phyloP scores from a whole-genome alignment of 78 protist species.

The Dictyostelium citrinum region DNA sequence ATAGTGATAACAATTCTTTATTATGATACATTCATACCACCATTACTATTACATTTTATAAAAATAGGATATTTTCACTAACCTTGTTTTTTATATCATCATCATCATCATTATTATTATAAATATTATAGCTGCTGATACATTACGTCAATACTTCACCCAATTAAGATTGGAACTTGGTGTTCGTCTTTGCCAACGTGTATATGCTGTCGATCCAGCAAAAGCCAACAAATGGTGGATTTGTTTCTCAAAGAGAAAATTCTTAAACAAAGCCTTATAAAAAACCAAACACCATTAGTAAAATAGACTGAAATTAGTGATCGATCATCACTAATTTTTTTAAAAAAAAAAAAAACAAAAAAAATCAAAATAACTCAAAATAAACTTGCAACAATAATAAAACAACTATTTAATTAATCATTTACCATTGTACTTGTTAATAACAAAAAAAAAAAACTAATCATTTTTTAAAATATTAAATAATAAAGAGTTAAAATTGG shows the following conservation, averaged over 20 bases:
- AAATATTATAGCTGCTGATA: conserved; percentile 61
- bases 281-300: not conserved
- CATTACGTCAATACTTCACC: conserved; percentile 85
- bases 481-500: no score
- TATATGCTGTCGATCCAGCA: conserved; percentile 73
- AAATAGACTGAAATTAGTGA: not conserved
- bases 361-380: not conserved
- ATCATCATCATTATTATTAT: not conserved
- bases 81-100: not conserved
- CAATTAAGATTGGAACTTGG: conserved; percentile 90
- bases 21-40: not conserved
- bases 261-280: conserved; percentile 59
- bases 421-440: not conserved
- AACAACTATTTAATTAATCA: not conserved
- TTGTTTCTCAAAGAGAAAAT: conserved; percentile 89
- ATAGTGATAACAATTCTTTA: not conserved
- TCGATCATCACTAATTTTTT: not conserved
- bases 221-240: conserved; percentile 91
- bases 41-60: not conserved
- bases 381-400: not conserved
- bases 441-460: not conserved
- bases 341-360: not conserved
- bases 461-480: no score
- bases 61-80: not conserved
- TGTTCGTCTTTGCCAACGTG: conserved; percentile 76